Percentiles rank a stretch among this genome's conserved stretches.
Conservation (phyloP, 176 grass and related monocot species). For the Musa beccarii region DNA sequence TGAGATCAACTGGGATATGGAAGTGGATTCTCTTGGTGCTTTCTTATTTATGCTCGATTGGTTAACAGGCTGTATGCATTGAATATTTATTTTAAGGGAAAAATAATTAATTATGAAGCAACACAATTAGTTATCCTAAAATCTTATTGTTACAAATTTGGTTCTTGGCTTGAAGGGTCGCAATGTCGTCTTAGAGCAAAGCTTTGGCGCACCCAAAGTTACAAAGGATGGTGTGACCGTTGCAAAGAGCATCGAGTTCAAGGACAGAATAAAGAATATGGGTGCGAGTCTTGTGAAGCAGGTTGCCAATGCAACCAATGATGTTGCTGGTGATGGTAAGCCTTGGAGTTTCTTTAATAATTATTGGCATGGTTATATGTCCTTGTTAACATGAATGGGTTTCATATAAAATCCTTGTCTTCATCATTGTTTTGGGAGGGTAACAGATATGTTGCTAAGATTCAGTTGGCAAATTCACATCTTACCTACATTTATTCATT, state of each 20-base stretch:
- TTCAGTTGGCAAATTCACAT: too few relatives aligned
- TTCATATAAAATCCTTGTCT: not conserved
- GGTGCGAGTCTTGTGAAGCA: constrained; percentile 98
- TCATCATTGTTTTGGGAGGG: too few relatives aligned
- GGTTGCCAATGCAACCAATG: constrained; percentile 94
- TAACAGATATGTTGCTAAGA: too few relatives aligned
- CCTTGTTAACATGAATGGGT: too few relatives aligned
- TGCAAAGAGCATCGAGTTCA: constrained; percentile 97
- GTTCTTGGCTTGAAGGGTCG: constrained; percentile 46
- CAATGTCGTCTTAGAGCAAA: constrained; percentile 88
- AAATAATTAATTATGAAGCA: not conserved
- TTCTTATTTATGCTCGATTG: too few relatives aligned
- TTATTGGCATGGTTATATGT: not conserved
- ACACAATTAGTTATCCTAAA: not conserved
- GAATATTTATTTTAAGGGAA: not conserved
- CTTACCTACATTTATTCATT: too few relatives aligned
- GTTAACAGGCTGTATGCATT: not conserved
- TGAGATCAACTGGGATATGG: not conserved
- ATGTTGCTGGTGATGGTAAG: constrained; percentile 93
- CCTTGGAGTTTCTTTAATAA: not conserved
- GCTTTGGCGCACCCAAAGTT: constrained; percentile 93
- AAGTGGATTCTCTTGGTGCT: too few relatives aligned
- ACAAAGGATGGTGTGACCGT: constrained; percentile 97
- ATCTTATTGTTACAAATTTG: not conserved
- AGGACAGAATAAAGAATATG: constrained; percentile 81